Base-by-base conservation (phyloP, 495 filamentous ascomycete genomes). In the Cercophora newfieldiana region DNA sequence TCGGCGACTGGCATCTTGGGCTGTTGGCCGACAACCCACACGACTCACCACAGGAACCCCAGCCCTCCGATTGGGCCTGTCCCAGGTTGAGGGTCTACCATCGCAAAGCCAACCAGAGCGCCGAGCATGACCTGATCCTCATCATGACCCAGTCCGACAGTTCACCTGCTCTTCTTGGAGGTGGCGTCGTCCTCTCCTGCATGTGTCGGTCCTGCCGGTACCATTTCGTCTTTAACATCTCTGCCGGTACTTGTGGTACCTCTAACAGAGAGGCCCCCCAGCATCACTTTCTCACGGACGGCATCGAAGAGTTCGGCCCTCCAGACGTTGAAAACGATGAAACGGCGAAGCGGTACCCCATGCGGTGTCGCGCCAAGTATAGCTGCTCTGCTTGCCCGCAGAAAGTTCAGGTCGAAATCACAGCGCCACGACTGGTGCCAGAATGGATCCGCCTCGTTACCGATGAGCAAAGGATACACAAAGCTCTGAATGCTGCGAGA, bases 371-470 rank as follows among this genome's bases (percentile, higher is more conserved):
- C 28, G 67, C 70, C 18, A 65, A 72, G 30, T 94, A 88, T 71
- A 76, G 78, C 64, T 96, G 92, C 74, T 88, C 87, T 0, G 77
- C 78, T 22, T 77, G 75, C 64, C 18, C 49, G 19, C 37, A 67
- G n/a, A 28, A 3, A 3, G 29, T 75, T 16, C 7, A 10, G 2
- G 49, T 94, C 53, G 79, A 81, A 18, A 75, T 89, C 14, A 75
- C 81, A 51, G 80, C 81, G 6, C 86, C 86, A 1, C 78, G 88
- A 0, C 70, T 93, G 26, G 72, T 61, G 3, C 67, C 76, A 1
- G 71, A 82, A 24, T 82, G 82, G 74, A 72, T 90, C 0, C 64
- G 75, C 1, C 73, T 88, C 18, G 74, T 95, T 55, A 85, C 77
- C 4, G 86, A 94, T 68, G 74, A 80, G 31, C 72, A 77, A 0